These are phyloP conservation scores for Daedaleopsis sinensis DNA, from an alignment of 768 basidiomycete species.

Conservation along the genomic window DNA sequence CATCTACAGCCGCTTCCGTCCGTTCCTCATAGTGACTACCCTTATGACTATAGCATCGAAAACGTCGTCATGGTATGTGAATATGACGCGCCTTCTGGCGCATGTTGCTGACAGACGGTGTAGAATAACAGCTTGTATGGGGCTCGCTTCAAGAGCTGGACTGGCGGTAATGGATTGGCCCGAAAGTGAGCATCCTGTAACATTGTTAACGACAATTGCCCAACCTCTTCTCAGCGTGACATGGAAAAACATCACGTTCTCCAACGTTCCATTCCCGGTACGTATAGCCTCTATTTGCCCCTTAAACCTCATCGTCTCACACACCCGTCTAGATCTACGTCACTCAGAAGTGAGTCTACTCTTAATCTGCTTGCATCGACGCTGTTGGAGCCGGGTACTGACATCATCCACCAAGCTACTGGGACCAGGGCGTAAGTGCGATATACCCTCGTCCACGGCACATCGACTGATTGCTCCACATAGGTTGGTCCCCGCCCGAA, in stretches of 20 bases:
- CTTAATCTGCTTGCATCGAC: background rate
- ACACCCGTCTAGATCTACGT: constrained; percentile 49
- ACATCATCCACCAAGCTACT: constrained; percentile 46
- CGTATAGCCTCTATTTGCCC: constrained; percentile 8
- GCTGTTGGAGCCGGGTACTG: background rate
- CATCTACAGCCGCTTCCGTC: background rate
- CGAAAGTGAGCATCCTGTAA: constrained; percentile 42
- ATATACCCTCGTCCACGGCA: background rate
- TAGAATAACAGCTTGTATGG: constrained; percentile 56
- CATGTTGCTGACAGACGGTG: background rate
- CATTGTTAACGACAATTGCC: background rate
- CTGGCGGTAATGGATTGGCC: constrained; percentile 60
- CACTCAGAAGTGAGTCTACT: constrained; percentile 55
- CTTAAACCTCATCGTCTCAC: background rate
- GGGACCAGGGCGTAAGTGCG: constrained; percentile 55
- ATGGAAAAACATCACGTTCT: constrained; percentile 58
- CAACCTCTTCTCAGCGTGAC: constrained; percentile 44
- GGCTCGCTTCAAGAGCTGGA: constrained; percentile 72
- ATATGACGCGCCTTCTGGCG: background rate
- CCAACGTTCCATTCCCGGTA: constrained; percentile 58
- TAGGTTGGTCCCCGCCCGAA: constrained; percentile 48
- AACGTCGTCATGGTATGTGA: constrained; percentile 31
- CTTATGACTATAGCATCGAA: constrained; percentile 24
- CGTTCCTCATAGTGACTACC: background rate
- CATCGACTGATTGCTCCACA: background rate